Base-by-base conservation (phyloP, 441 rosid species). In the Geranium incanum region DNA sequence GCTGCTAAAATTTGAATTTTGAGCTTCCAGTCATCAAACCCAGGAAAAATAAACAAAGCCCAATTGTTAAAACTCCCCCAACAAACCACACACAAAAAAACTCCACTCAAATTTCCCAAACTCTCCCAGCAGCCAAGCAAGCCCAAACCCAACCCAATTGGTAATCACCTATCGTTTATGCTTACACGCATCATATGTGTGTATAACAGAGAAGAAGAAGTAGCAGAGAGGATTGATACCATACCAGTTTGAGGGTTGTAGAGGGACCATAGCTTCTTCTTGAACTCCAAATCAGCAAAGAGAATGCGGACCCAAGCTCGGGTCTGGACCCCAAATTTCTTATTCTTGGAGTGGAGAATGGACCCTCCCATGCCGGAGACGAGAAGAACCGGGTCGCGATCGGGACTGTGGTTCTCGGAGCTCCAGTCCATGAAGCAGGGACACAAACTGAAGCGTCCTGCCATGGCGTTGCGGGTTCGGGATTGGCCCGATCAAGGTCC, bases 261-360 rank as follows among this genome's bases (percentile, higher is more conserved):
- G 13, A 84, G 79, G 78, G 96, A 92, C 97, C 97, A 92, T 5
- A 89, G 71, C 71, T 70, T 86, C 78, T 84, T 89, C 85, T 75
- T 87, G 80, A 92, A 92, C 81, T 88, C 92, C 78, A 87, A 78
- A 64, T 86, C 92, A 6, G 97, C 93, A 1, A 89, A 80, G n/a
- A 88, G 85, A 23, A 89, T 81, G 59, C 97, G 89, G 60, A 87
- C 96, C 97, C 97, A 92, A 60, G 87, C 97, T 64, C 93, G 91
- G 68, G 82, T 78, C 79, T 84, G 75, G 68, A 74, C 71, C 45
- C 91, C 89, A 15, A 74, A 48, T 45, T 70, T 79, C 83, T 90
- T 90, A 64, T 57, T 74, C 81, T 84, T 88, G 2, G 97, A 87
- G 75, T 90, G 80, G 71, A 92, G 89, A 69, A 92, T 81, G 75